Percentiles rank a stretch among this genome's conserved stretches.
phyloP scores from a whole-genome alignment of 1,139 yeast species.

The Spathaspora sp. region DNA sequence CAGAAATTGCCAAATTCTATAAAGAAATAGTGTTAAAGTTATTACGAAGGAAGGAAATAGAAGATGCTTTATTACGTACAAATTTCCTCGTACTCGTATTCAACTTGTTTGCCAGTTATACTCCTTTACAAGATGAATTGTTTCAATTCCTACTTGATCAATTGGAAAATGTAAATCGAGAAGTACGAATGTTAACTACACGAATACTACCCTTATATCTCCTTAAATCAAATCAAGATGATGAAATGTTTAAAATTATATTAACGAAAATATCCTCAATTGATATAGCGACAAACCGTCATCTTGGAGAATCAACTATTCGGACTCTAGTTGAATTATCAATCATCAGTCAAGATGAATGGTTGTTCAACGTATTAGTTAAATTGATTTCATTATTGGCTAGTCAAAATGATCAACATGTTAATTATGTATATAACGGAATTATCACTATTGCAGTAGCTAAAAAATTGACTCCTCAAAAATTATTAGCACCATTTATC shows the following conservation, averaged over 20 bases:
- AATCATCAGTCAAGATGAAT: slow-evolving; percentile 57
- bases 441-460: slow-evolving; percentile 48
- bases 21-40: slow-evolving; percentile 23
- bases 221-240: slow-evolving; percentile 30
- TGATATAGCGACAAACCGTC: slow-evolving; percentile 28
- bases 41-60: slow-evolving; percentile 7
- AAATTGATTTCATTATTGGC: slow-evolving; percentile 61
- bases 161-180: slow-evolving; percentile 41
- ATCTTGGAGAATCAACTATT: slow-evolving; percentile 63
- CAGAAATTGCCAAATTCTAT: slow-evolving; percentile 23
- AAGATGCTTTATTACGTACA: slow-evolving; percentile 32
- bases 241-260: slow-evolving; percentile 33
- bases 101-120: slow-evolving; percentile 48
- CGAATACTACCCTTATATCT: slow-evolving; percentile 48
- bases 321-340: slow-evolving; percentile 63
- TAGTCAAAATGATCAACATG: slow-evolving; percentile 58
- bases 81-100: slow-evolving; percentile 46
- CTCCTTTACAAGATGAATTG: slow-evolving; percentile 33
- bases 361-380: slow-evolving; percentile 58
- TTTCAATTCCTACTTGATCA: slow-evolving; percentile 24
- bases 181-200: slow-evolving; percentile 50
- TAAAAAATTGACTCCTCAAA: slow-evolving; percentile 57
- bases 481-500: slow-evolving; percentile 74
- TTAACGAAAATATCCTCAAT: slow-evolving; percentile 36
- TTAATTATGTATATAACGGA: slow-evolving; percentile 62